Evolutionary conservation across 331 rosid species (phyloP), one percentile per base, ranked within the genome.

Genomic region (Ulmus americana): DNA sequence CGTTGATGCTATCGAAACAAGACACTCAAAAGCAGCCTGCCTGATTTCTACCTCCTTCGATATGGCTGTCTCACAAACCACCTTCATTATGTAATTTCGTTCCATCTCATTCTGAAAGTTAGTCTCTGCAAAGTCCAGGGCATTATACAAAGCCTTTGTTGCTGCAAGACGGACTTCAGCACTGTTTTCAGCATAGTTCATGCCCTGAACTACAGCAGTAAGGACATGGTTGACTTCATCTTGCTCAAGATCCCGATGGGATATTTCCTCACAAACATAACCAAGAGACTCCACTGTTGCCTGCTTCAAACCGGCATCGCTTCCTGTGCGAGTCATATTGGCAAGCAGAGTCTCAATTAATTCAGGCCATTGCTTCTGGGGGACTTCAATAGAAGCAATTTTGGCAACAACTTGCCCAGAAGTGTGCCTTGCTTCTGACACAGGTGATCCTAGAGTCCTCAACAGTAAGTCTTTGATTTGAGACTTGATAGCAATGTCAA

Each of bases 11-110:
- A 79, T 79, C 3, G 83, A 74, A 55, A 73, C 83, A n/a, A 79
- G 80, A 64, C 83, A 79, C 77, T 79, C 83, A 66, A 74, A 79
- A 61, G 80, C 83, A 67, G 64, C 77, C 77, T 79, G 80, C 67
- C 83, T 67, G 47, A 79, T 50, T 69, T 74, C 74, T 5, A 63
- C 74, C 64, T 79, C 83, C 62, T 70, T 70, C 6, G 83, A 79
- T 67, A 79, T 41, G 41, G 80, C 71, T 0, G 83, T 61, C 57
- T 79, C 80, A 38, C 80, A 79, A 6, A 79, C 74, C 74, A 79
- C 68, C 76, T 70, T 79, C 83, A 79, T 79, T 59, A 79, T 74
- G 50, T 40, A 79, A 67, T 67, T 68, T 38, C 83, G 67, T 65
- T 79, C 83, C 80, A 79, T 74, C 61, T 79, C 80, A 74, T 71